Percentiles rank a stretch among this genome's conserved stretches.
Evolutionary conservation across 345 rosid species (phyloP).

Genomic region (Euphorbia peplus): DNA sequence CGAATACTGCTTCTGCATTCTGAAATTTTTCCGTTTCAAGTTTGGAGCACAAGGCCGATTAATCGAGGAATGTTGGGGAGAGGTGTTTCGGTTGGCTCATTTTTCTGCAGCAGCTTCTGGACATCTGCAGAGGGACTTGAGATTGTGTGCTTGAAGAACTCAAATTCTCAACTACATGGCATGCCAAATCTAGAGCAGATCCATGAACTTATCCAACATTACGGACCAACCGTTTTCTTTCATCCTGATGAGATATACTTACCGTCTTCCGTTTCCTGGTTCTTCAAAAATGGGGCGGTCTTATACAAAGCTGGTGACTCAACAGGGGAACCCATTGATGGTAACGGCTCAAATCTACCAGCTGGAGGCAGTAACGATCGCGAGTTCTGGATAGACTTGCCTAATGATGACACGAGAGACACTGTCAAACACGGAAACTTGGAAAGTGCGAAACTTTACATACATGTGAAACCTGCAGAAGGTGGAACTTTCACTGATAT

Average conservation of each 20-base stretch:
- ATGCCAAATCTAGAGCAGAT: slow-evolving; percentile 78
- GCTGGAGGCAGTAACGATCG: slow-evolving; percentile 60
- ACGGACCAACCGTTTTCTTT: slow-evolving; percentile 72
- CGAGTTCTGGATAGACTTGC: slow-evolving; percentile 71
- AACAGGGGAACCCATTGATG: slow-evolving; percentile 42
- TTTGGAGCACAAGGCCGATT: slow-evolving; percentile 65
- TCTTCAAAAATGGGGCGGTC: slow-evolving; percentile 58
- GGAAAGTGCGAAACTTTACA: slow-evolving; percentile 66
- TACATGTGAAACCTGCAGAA: slow-evolving; percentile 76
- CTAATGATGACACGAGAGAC: slow-evolving; percentile 31
- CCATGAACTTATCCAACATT: slow-evolving; percentile 55
- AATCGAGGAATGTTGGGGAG: slow-evolving; percentile 58
- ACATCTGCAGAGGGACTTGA: slow-evolving; percentile 34
- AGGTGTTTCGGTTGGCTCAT: slow-evolving; percentile 75
- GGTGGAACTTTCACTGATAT: slow-evolving; percentile 85
- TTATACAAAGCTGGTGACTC: slow-evolving; percentile 41
- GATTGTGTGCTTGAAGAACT: slow-evolving; percentile 62
- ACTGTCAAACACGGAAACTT: slow-evolving; percentile 54
- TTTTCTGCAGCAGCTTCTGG: slow-evolving; percentile 52
- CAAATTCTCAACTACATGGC: slow-evolving; percentile 48
- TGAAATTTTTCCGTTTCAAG: slow-evolving; percentile 43
- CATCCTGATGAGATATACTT: slow-evolving; percentile 57
- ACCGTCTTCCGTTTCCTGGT: slow-evolving; percentile 72
- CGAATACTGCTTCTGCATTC: slow-evolving; percentile 36
- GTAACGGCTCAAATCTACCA: slow-evolving; percentile 65